phyloP scores from a whole-genome alignment of 306 rosid species.

The Potentilla sterilis region DNA sequence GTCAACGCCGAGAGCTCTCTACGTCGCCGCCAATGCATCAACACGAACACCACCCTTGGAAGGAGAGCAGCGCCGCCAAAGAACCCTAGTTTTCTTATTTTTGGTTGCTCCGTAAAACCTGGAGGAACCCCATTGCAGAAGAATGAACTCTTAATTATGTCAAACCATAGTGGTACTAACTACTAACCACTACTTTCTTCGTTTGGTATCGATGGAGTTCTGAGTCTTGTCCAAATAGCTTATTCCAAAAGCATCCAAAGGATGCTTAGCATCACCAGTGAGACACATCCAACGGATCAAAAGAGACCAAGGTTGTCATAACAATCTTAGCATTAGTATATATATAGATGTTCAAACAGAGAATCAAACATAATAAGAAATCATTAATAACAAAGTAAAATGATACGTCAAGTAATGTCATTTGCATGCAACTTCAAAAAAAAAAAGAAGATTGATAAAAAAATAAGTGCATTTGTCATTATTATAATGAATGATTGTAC shows the following conservation, averaged over 20 bases:
- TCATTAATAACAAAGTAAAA: background rate
- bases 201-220: background rate
- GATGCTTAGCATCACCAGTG: slow-evolving; percentile 1
- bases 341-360: background rate
- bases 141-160: too few relatives aligned
- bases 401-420: background rate
- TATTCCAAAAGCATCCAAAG: slow-evolving; percentile 31
- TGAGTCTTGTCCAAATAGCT: slow-evolving; percentile 14
- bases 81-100: too few relatives aligned
- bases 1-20: too few relatives aligned
- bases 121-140: too few relatives aligned
- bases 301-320: background rate
- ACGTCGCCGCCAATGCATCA: too few relatives aligned
- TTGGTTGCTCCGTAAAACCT: too few relatives aligned
- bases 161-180: background rate
- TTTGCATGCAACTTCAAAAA: background rate
- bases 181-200: background rate
- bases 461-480: background rate
- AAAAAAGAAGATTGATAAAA: too few relatives aligned
- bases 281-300: background rate
- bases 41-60: too few relatives aligned
- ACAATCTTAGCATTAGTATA: background rate
- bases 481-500: background rate
- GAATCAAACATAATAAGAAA: background rate
- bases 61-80: too few relatives aligned